Evolutionary conservation across 192 early-diverging fungal genomes (phyloP).

Genomic region (Chytriomyces hyalinus): DNA sequence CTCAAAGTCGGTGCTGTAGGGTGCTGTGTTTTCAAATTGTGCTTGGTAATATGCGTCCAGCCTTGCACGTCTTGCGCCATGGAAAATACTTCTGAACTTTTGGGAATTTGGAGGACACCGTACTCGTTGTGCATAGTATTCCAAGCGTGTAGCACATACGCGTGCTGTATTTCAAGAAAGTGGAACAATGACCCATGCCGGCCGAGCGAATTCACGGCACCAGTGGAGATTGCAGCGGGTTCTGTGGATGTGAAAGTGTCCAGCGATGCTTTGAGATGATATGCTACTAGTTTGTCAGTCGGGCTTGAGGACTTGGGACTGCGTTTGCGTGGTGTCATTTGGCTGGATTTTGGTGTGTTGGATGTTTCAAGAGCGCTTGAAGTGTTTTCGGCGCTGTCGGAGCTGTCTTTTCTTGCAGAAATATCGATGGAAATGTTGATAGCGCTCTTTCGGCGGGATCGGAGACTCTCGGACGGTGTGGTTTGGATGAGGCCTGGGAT

Average conservation of each 20-base stretch:
- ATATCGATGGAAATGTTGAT: background rate
- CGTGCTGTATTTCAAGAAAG: constrained; percentile 32
- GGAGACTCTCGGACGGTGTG: background rate
- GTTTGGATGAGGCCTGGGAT: background rate
- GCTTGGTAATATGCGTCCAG: constrained; percentile 16
- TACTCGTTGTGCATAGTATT: constrained; percentile 2
- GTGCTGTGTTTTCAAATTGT: constrained; percentile 19
- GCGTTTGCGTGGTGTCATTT: background rate
- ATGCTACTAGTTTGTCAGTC: constrained; percentile 17
- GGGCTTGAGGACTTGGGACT: background rate
- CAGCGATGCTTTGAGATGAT: constrained; percentile 30
- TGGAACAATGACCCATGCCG: constrained; percentile 7
- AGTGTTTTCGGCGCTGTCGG: background rate
- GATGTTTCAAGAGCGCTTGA: background rate
- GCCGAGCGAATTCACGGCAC: constrained; percentile 2
- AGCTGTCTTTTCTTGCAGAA: background rate
- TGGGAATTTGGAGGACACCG: background rate
- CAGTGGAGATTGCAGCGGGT: constrained; percentile 1
- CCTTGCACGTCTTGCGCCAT: background rate
- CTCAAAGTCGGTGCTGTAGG: constrained; percentile 24
- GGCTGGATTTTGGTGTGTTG: background rate
- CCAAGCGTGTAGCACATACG: constrained; percentile 18
- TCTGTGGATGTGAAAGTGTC: constrained; percentile 23
- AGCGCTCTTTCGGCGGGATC: background rate
- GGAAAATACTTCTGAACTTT: background rate